Base-by-base conservation (phyloP, 2,329 filamentous ascomycete genomes). In the Talaromyces marneffei region DNA sequence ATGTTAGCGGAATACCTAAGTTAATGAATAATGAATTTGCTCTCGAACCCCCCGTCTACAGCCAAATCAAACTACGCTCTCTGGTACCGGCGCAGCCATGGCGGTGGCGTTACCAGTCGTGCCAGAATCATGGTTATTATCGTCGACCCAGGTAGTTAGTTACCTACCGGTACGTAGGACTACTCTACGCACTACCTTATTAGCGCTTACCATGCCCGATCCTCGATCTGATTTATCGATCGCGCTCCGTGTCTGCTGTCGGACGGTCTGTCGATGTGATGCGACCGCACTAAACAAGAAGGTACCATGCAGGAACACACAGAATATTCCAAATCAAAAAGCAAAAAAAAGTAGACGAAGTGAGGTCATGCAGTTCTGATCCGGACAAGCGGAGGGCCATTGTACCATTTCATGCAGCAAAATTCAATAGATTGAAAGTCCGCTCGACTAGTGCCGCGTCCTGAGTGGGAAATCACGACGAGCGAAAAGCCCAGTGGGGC, bases 401-500 rank as follows among this genome's bases (percentile, higher is more conserved):
- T 37, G 8, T 14, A 33, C 27, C 27, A 29, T 29, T 37, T 31
- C 27, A 52, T 42, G 57, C 44, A 59, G 35, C 57, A 59, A n/a
- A 44, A 50, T 42, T 59, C 57, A 59, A 59, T 59, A 59, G 57
- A 59, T 53, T 44, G 55, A 14, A 40, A 54, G 52, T 35, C 53
- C 23, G 14, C n/a, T 31, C 33, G 31, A 54, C 33, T 55, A 55
- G 52, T 35, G 20, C 8, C 8, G 14, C 12, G 18, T 20, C 27
- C 18, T 7, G 33, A 33, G 33, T 10, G 33, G 14, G 33, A 35
- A 6, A 35, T 3, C 33, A 12, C 3, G 33, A 33, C 29, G 9
- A 33, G 29, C 29, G 29, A 33, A 33, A 33, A 33, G 4, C 29
- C 10, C 29, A 33, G 29, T 35, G 33, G 8, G 8, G 33, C 8